Evolutionary conservation across 2,329 filamentous ascomycete species (phyloP).

Genomic region (Dendrostoma leiphaemia): DNA sequence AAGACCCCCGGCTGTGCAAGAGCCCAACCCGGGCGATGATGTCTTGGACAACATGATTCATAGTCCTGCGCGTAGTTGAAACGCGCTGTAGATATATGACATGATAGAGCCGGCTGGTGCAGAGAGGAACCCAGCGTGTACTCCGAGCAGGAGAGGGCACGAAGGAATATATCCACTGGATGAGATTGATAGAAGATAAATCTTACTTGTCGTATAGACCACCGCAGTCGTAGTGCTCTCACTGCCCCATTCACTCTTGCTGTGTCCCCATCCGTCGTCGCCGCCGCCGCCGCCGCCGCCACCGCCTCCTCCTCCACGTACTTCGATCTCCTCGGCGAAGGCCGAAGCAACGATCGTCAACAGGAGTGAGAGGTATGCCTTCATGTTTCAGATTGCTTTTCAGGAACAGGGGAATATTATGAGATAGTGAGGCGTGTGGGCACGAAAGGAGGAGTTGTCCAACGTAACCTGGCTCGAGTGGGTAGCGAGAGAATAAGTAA

Average conservation of each 20-base stretch:
- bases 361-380: constrained; percentile 30
- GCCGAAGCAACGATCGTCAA: constrained; percentile 27
- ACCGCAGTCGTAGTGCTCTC: constrained; percentile 21
- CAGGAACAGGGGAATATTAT: constrained; percentile 1
- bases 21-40: too few species aligned
- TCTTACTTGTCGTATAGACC: constrained; percentile 17
- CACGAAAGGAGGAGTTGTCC: neutral
- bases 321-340: constrained; percentile 23
- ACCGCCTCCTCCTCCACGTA: constrained; percentile 11
- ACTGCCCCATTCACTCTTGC: constrained; percentile 6
- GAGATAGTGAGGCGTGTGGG: neutral
- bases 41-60: too few species aligned
- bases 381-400: constrained; percentile 26
- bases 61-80: too few species aligned
- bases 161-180: too few species aligned
- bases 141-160: too few species aligned
- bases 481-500: constrained; percentile 26
- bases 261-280: constrained; percentile 14
- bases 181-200: neutral
- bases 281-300: constrained; percentile 10
- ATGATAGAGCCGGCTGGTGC: too few species aligned
- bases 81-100: too few species aligned
- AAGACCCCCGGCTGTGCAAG: too few species aligned
- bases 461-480: neutral
- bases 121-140: too few species aligned